Conservation (phyloP, 2,329 filamentous ascomycete species). For the Clarireedia hainanense region DNA sequence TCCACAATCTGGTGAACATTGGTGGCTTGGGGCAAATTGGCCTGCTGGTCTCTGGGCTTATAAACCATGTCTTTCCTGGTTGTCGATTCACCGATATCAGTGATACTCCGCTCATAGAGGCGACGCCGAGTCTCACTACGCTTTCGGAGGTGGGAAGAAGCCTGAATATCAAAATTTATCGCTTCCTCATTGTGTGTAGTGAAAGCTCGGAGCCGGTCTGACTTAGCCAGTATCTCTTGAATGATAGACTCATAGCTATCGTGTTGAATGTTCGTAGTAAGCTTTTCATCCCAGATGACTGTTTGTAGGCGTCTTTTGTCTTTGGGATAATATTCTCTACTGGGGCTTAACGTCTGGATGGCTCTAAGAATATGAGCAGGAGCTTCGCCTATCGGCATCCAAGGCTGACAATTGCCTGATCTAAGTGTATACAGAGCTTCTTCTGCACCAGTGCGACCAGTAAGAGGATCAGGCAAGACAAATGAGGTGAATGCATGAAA, state of each 20-base stretch:
- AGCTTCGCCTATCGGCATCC: constrained; percentile 12
- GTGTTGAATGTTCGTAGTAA: constrained; percentile 36
- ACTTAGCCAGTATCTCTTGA: constrained; percentile 14
- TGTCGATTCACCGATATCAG: too few relatives aligned
- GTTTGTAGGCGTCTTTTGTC: constrained; percentile 35
- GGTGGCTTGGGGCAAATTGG: too few relatives aligned
- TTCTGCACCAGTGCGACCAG: constrained; percentile 51
- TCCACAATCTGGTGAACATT: too few relatives aligned
- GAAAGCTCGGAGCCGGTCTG: constrained; percentile 15
- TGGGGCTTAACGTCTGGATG: constrained; percentile 26
- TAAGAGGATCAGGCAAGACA: constrained; percentile 48
- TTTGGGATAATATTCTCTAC: constrained; percentile 37
- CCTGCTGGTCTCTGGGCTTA: too few relatives aligned
- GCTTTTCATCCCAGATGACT: constrained; percentile 34
- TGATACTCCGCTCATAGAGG: too few relatives aligned
- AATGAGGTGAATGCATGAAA: constrained; percentile 55
- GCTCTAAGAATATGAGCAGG: not conserved
- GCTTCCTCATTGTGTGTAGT: constrained; percentile 8
- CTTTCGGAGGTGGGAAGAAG: too few relatives aligned
- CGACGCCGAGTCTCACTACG: too few relatives aligned
- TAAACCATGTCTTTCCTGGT: too few relatives aligned
- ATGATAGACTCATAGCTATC: constrained; percentile 22
- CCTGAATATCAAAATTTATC: constrained; percentile 13
- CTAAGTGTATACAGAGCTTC: constrained; percentile 45
- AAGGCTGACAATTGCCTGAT: constrained; percentile 37